Evolutionary conservation across 352 stramenopile species (phyloP).

Genomic region (Detonula confervacea): DNA sequence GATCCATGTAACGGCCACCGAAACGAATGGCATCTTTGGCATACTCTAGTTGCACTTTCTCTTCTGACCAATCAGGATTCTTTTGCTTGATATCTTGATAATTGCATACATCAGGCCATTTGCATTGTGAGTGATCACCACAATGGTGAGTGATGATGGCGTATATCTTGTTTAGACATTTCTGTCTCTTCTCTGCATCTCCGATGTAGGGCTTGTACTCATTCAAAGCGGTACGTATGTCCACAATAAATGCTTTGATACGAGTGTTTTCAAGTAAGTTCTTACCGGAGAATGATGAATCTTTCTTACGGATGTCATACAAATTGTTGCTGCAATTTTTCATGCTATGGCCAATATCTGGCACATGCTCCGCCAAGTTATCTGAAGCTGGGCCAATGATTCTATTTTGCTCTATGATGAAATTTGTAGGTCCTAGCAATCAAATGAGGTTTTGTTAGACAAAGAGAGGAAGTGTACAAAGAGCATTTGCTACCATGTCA

Average conservation of each 20-base stretch:
- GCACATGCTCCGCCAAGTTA: background rate
- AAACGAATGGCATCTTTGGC: background rate
- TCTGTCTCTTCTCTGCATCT: background rate
- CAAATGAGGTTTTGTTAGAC: no score
- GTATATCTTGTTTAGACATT: background rate
- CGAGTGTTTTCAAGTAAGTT: background rate
- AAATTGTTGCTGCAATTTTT: slow-evolving; percentile 3
- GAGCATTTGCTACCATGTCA: no score
- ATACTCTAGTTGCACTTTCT: background rate
- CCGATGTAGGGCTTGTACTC: background rate
- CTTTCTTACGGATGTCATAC: background rate
- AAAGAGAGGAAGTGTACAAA: no score
- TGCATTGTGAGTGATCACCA: background rate
- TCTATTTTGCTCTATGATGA: slow-evolving; percentile 1
- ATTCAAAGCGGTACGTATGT: background rate
- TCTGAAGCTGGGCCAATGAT: background rate
- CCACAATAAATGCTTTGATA: background rate
- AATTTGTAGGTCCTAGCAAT: background rate
- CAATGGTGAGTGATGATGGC: slow-evolving; percentile 11
- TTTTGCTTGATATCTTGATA: background rate
- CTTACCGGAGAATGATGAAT: background rate
- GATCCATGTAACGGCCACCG: slow-evolving; percentile 5
- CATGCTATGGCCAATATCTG: background rate
- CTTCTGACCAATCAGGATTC: background rate
- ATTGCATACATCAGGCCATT: background rate